Percentiles rank a stretch among this genome's conserved stretches.
Conservation (phyloP, 2,329 filamentous ascomycete species). For the Sphaerostilbella broomeana region DNA sequence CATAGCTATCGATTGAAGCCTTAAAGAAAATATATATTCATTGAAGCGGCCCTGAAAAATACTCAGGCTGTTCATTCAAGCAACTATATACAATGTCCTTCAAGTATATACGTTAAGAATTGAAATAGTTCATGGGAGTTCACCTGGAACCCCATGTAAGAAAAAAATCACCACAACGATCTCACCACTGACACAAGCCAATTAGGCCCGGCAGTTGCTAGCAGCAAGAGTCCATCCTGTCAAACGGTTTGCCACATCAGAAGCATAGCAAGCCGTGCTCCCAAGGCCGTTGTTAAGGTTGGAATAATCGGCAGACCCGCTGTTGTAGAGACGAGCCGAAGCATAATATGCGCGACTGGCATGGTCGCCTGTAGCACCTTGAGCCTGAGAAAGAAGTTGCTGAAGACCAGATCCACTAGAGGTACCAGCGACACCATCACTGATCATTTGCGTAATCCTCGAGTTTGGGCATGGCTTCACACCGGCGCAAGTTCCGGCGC, state of each 20-base stretch:
- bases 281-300: conserved; percentile 18
- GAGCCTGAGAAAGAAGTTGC: conserved; percentile 7
- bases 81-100: conserved; percentile 2
- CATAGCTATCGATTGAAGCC: not conserved
- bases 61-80: conserved; percentile 8
- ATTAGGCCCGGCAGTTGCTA: conserved; percentile 11
- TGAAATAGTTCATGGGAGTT: not conserved
- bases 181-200: not conserved
- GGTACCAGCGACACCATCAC: conserved; percentile 38
- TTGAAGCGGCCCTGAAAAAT: not conserved
- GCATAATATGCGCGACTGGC: conserved; percentile 16
- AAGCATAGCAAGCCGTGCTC: conserved; percentile 18
- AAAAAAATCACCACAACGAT: not conserved
- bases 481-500: conserved; percentile 31
- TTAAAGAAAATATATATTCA: not conserved
- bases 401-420: conserved; percentile 34
- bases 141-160: not conserved
- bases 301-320: conserved; percentile 18
- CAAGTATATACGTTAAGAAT: not conserved
- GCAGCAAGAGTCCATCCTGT: conserved; percentile 18
- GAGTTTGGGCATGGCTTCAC: conserved; percentile 25
- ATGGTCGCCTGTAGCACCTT: not conserved
- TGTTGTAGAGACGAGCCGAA: conserved; percentile 19
- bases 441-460: conserved; percentile 26
- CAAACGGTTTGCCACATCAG: conserved; percentile 19